Evolutionary conservation across 148 eudicot genomes (phyloP), one percentile per base, ranked within the genome.

Genomic region (Spergularia marina): DNA sequence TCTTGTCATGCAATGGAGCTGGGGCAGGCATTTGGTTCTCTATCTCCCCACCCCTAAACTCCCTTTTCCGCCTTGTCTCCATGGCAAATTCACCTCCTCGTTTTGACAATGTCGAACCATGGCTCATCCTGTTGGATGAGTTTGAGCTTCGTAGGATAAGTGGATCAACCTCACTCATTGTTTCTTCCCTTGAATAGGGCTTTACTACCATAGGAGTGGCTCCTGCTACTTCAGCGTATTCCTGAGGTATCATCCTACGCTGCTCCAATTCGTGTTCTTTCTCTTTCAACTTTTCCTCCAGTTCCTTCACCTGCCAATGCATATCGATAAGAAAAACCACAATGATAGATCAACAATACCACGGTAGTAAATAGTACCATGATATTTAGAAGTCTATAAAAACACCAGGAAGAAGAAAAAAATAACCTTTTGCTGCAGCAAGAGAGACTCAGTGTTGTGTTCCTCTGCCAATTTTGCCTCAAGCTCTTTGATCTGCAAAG

Each of bases 351-450:
- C 30, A 65, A 51, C 7, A 6, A 10, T 0, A 12, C 17, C 16
- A 16, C 3, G 47, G 10, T 52, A 4, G 5, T 4, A 62, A 17
- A n/a, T 12, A 17, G 11, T 15, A 30, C 11, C 21, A 47, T 34
- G 30, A 36, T 18, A 17, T 57, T 18, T 59, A 12, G 52, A 41
- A 1, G 20, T 4, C 4, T 21, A 3, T 30, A 17, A 10, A 10
- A 58, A 66, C 41, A 70, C 40, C 67, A 30, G 15, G 36, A 9
- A 56, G 36, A 18, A 16, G 62, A 4, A 56, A 25, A 15, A 47
- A 49, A 30, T 30, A 30, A 90, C 95, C 97, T 90, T 92, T 78
- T 85, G 87, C 80, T 74, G 88, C 74, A 92, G 92, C 71, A 83
- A 23, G 39, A 60, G 49, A 55, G 81, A 65, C 79, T 93, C 92